These are phyloP conservation scores for Claviceps pusilla DNA, from an alignment of 2,329 filamentous ascomycete genomes.

Conservation along the genomic window DNA sequence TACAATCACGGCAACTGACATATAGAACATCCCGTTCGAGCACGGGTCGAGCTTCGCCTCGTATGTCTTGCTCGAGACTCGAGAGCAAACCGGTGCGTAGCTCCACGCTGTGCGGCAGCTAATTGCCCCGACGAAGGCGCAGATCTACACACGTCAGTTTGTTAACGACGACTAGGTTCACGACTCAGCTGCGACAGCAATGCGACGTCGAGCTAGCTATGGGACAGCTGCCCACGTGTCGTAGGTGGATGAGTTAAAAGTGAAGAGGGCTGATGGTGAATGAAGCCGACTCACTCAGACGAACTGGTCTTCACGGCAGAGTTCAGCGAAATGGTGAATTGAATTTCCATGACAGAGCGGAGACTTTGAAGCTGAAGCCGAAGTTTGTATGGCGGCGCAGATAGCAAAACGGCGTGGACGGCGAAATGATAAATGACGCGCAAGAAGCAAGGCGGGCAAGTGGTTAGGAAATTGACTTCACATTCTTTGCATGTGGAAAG, in stretches of 20 bases:
- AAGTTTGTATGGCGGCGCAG: not conserved
- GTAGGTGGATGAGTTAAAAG: not conserved
- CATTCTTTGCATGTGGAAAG: too few relatives aligned
- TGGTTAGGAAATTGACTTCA: too few relatives aligned
- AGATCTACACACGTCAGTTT: not conserved
- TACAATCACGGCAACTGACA: constrained; percentile 16
- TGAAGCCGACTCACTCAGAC: constrained; percentile 11
- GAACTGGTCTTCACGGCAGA: constrained; percentile 8
- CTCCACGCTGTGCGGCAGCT: constrained; percentile 10
- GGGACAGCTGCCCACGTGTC: too few relatives aligned
- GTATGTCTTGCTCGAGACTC: constrained; percentile 23
- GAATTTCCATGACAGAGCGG: constrained; percentile 21
- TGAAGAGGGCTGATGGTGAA: not conserved
- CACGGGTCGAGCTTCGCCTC: constrained; percentile 22
- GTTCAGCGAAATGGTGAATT: constrained; percentile 21
- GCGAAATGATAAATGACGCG: not conserved
- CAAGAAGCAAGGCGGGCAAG: not conserved
- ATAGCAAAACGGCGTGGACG: not conserved
- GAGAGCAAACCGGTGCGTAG: constrained; percentile 24
- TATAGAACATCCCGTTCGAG: constrained; percentile 23
- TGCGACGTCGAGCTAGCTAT: not conserved
- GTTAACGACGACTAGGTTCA: not conserved
- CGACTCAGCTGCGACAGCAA: not conserved
- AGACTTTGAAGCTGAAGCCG: not conserved
- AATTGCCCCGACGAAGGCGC: not conserved